A percentile compares a stretch with the other conserved stretches of the same genome.
These are phyloP conservation scores for Phytophthora sansomeana DNA, from an alignment of 352 stramenopile species.

Conservation along the genomic window DNA sequence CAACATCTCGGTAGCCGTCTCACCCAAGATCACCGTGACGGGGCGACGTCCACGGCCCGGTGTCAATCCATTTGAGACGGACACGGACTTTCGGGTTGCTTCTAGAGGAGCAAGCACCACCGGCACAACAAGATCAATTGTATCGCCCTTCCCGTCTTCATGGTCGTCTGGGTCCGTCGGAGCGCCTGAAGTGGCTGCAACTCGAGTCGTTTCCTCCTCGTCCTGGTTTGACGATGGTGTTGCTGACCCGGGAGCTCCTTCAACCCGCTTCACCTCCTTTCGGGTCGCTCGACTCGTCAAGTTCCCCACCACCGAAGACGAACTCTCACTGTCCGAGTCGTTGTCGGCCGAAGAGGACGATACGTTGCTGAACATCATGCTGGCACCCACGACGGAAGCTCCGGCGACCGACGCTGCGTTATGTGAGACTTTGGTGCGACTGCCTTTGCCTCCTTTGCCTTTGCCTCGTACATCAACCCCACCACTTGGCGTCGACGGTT, in stretches of 20 bases:
- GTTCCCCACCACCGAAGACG: constrained; percentile 25
- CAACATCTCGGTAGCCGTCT: constrained; percentile 72
- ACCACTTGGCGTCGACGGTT: constrained; percentile 50
- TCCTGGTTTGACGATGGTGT: constrained; percentile 29
- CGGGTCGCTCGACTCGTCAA: neutral
- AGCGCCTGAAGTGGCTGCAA: neutral
- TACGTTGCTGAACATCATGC: constrained; percentile 57
- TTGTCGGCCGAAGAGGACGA: constrained; percentile 70
- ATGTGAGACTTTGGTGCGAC: constrained; percentile 43
- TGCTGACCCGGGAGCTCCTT: constrained; percentile 2
- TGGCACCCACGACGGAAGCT: constrained; percentile 52
- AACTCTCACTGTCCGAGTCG: constrained; percentile 54
- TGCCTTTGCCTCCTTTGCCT: constrained; percentile 35
- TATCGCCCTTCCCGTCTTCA: constrained; percentile 26
- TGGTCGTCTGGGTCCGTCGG: constrained; percentile 23
- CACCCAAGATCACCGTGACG: constrained; percentile 57
- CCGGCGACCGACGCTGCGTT: constrained; percentile 20
- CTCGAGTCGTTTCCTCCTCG: constrained; percentile 19
- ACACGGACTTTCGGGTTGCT: constrained; percentile 24
- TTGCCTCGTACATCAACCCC: constrained; percentile 14
- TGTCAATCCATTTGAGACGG: neutral
- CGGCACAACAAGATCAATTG: constrained; percentile 4
- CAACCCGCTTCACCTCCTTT: constrained; percentile 24
- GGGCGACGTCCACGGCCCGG: constrained; percentile 30
- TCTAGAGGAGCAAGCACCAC: too few relatives aligned